A percentile compares a stretch with the other conserved stretches of the same genome.
Evolutionary conservation across 768 basidiomycete genomes (phyloP).

Genomic region (Astraeus odoratus): DNA sequence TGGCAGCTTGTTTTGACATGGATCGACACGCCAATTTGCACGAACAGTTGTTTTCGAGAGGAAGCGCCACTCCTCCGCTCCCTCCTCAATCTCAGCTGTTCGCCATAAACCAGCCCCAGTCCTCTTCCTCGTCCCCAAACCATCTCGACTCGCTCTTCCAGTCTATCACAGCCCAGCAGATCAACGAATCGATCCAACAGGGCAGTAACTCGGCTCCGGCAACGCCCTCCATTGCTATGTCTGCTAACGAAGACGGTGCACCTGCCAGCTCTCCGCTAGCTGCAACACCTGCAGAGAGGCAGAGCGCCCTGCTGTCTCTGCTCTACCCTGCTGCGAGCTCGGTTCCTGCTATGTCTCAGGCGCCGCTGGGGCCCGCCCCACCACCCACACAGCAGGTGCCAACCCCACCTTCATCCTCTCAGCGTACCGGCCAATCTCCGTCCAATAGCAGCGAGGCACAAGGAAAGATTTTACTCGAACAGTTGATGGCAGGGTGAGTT

Average conservation of each 20-base stretch:
- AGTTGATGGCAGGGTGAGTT: slow-evolving; percentile 75
- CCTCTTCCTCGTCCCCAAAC: slow-evolving; percentile 42
- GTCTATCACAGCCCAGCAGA: slow-evolving; percentile 40
- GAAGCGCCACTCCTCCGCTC: slow-evolving; percentile 47
- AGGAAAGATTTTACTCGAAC: slow-evolving; percentile 70
- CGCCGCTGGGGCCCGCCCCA: slow-evolving; percentile 15
- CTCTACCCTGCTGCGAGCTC: slow-evolving; percentile 47
- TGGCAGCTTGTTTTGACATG: slow-evolving; percentile 2
- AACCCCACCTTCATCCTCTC: slow-evolving; percentile 57
- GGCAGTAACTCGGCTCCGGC: slow-evolving; percentile 34
- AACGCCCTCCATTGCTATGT: slow-evolving; percentile 35
- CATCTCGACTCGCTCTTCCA: slow-evolving; percentile 68
- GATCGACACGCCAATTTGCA: slow-evolving; percentile 8
- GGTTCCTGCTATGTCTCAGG: slow-evolving; percentile 15
- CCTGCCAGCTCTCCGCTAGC: slow-evolving; percentile 32
- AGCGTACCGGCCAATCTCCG: slow-evolving; percentile 49
- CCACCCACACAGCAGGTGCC: slow-evolving; percentile 54
- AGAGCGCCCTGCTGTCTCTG: slow-evolving; percentile 69
- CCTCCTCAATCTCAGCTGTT: slow-evolving; percentile 27
- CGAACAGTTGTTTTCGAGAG: slow-evolving; percentile 45
- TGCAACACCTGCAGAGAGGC: slow-evolving; percentile 50
- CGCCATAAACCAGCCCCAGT: slow-evolving; percentile 29
- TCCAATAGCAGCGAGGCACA: slow-evolving; percentile 53
- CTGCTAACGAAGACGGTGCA: slow-evolving; percentile 36
- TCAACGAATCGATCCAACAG: slow-evolving; percentile 29